Base-by-base conservation (phyloP, 352 stramenopile genomes). In the Elongisporangium prolatum region DNA sequence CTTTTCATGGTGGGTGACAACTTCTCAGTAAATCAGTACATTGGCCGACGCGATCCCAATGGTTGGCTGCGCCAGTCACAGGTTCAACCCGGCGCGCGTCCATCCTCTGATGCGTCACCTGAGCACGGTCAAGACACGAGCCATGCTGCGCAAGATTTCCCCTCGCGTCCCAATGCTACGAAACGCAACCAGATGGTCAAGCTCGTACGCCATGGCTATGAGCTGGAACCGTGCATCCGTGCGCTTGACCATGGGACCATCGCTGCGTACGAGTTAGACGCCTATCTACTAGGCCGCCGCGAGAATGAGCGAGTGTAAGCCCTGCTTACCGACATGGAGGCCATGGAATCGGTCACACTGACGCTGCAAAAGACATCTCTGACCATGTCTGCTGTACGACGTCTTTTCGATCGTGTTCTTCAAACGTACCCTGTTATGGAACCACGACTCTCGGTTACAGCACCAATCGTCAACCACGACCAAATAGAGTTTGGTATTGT, bases 1-100 rank as follows among this genome's bases (percentile, higher is more conserved):
- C 14, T 48, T 3, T 70, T 66, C 24, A 66, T 70, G 63, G 52
- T 66, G 2, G 63, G 21, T 1, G 64, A 60, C 37, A 67, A 67
- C 17, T 67, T 54, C 21, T 64, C 17, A 47, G 57, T 68, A 1
- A 74, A 70, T 20, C 50, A 64, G 53, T 68, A 50, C 59, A 70
- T 65, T 50, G 66, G 59, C 16, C 47, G 47, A 21, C 56, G 47
- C 4, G 56, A 40, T 71, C 17, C 50, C 60, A 10, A 21, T 71
- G 20, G 50, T 65, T 40, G 60, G 56, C 0, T 67, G 60, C 25
- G 60, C 64, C 0, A 64, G 22, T 20, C 64, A 71, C 21, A 55
- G 64, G 16, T 67, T 67, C 47, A 58, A 61, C 21, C 51, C 67
- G 11, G 59, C 62, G 4, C 38, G 65, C 1, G 13, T 48, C 7